Base-by-base conservation (phyloP, 345 rosid genomes). In the Brassica carinata region DNA sequence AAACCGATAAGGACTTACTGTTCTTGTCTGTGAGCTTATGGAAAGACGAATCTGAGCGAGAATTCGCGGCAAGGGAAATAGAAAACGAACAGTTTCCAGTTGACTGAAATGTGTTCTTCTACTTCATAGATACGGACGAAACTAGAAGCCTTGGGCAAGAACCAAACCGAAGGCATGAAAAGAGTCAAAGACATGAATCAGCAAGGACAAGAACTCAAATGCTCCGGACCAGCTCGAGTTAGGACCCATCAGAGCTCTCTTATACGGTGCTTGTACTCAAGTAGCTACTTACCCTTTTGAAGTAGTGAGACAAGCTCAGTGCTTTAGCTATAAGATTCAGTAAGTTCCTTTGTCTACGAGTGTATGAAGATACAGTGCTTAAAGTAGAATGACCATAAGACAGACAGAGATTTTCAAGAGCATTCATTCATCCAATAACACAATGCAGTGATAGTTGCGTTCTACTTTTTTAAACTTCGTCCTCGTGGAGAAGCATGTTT, bases 211-310 rank as follows among this genome's bases (percentile, higher is more conserved):
- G 93, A 89, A 61, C 80, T 92, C 68, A 92, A 87, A 23, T 87
- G 97, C 87, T 29, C 68, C 91, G 71, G 95, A 87, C 70, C 88
- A 87, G 72, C 81, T 91, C 51, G 98, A 92, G 82, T 81, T 92
- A 88, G 97, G 95, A 72, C 85, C 97, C 17, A 26, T 85, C 9
- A 89, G 95, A 83, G 92, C 98, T 65, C 87, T 92, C 81, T 80
- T 94, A 2, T 90, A 90, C 53, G 97, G 98, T 61, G 98, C 97
- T 36, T 53, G 98, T 23, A 23, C 26, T 23, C 26, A 94, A 87
- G 97, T 91, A 78, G 89, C 94, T 17, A 94, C 98, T 1, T 94
- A 94, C 82, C 98, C 97, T 5, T 92, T 92, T 67, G 97, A 92
- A 87, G 97, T 91, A 62, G 97, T 92, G 69, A 23, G 26, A 23